Conservation (phyloP, 2,329 filamentous ascomycete species). For the Cladosporium sp. region DNA sequence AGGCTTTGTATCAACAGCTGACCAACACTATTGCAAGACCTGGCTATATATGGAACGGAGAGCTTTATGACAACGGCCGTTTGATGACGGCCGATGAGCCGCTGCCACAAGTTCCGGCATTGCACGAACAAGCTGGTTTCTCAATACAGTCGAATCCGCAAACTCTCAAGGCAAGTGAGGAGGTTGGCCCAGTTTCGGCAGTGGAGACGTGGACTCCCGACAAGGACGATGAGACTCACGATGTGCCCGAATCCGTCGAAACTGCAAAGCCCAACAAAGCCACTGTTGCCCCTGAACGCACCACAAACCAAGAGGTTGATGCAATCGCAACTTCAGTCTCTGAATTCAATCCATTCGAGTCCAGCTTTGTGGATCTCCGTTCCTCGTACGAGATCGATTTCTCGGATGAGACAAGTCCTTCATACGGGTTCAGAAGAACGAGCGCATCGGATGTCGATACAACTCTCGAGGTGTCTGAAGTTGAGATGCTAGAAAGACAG, state of each 20-base stretch:
- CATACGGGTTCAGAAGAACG: neutral
- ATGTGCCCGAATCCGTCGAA: neutral
- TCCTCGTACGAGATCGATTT: neutral
- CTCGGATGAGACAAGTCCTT: neutral
- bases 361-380: neutral
- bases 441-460: neutral
- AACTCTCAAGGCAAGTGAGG: neutral
- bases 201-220: neutral
- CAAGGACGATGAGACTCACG: neutral
- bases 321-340: neutral
- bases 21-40: constrained; percentile 14
- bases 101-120: neutral
- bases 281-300: neutral
- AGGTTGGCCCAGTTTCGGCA: neutral
- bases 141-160: neutral
- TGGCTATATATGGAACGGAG: constrained; percentile 16
- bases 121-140: neutral
- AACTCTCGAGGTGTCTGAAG: neutral
- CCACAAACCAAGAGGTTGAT: neutral
- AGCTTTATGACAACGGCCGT: neutral
- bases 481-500: constrained; percentile 20
- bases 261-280: neutral
- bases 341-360: neutral
- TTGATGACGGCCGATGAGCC: neutral
- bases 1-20: neutral